Conservation (phyloP, 2,329 filamentous ascomycete species). For the Dactylellina sp. region DNA sequence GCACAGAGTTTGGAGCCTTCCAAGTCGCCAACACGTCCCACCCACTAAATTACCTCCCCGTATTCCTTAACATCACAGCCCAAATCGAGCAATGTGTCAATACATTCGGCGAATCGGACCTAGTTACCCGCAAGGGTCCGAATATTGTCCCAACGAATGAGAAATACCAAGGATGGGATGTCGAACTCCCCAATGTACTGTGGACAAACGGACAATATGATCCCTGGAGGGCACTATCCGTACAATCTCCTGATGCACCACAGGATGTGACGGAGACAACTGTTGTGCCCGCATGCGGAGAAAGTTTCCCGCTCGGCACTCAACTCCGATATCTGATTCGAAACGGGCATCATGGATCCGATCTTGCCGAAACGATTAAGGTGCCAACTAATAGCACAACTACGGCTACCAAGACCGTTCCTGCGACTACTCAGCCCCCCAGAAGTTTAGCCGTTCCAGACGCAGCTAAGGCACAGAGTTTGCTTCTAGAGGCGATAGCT, state of each 20-base stretch:
- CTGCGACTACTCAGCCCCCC: slow-evolving; percentile 4
- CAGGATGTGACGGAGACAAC: slow-evolving; percentile 46
- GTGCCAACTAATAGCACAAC: neutral
- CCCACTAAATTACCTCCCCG: slow-evolving; percentile 52
- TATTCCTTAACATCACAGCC: slow-evolving; percentile 62
- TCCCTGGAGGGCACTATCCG: slow-evolving; percentile 64
- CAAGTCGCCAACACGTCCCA: slow-evolving; percentile 44
- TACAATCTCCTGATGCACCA: slow-evolving; percentile 62
- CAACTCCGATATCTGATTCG: slow-evolving; percentile 56
- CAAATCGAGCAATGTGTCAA: slow-evolving; percentile 63
- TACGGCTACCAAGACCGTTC: neutral
- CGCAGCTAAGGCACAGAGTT: slow-evolving; percentile 27
- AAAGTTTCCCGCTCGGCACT: slow-evolving; percentile 8
- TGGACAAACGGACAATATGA: slow-evolving; percentile 65
- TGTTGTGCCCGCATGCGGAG: slow-evolving; percentile 47
- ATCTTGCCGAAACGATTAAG: slow-evolving; percentile 27
- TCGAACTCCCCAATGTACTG: slow-evolving; percentile 64
- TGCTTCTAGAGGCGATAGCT: slow-evolving; percentile 16
- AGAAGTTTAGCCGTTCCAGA: slow-evolving; percentile 14
- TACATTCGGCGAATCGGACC: slow-evolving; percentile 62
- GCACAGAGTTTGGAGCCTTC: slow-evolving; percentile 62
- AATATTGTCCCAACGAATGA: slow-evolving; percentile 63
- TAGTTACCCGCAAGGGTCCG: slow-evolving; percentile 58
- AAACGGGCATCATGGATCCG: slow-evolving; percentile 55
- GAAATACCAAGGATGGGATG: slow-evolving; percentile 64